Percentiles rank a stretch among this genome's conserved stretches.
Evolutionary conservation across 2,329 filamentous ascomycete species (phyloP).

Genomic region (Pyrenochaeta sp.): DNA sequence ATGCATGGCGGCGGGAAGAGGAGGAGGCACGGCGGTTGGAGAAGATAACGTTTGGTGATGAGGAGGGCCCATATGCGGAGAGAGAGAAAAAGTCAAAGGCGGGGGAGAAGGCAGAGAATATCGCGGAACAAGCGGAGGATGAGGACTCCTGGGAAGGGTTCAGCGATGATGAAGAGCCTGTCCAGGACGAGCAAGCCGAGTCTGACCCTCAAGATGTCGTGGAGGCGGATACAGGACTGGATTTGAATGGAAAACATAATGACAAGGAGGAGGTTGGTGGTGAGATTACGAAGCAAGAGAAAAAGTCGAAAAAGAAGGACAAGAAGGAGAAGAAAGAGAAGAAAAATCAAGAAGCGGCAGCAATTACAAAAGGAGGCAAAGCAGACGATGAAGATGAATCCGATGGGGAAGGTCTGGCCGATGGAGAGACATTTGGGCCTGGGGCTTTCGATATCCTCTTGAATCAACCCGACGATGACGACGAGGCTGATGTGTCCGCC

Average conservation of each 20-base stretch:
- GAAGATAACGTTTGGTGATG: constrained; percentile 27
- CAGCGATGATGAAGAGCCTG: constrained; percentile 29
- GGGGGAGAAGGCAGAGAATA: background rate
- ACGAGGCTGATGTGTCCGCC: constrained; percentile 74
- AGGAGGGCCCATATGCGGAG: constrained; percentile 15
- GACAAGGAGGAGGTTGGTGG: constrained; percentile 18
- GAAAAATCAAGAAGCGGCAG: constrained; percentile 25
- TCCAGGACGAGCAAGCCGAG: background rate
- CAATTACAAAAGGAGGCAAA: constrained; percentile 3
- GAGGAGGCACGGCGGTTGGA: constrained; percentile 28
- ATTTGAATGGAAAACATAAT: constrained; percentile 35
- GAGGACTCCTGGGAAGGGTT: constrained; percentile 37
- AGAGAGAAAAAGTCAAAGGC: constrained; percentile 7
- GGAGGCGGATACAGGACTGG: constrained; percentile 48
- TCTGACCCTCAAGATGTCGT: constrained; percentile 33
- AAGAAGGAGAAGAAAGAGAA: constrained; percentile 32
- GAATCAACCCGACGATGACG: constrained; percentile 60
- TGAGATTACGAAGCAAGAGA: constrained; percentile 23
- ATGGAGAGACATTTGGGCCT: constrained; percentile 38
- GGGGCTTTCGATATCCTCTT: constrained; percentile 64
- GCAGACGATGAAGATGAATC: constrained; percentile 25
- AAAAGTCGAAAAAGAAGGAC: constrained; percentile 30
- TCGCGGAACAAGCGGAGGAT: constrained; percentile 8
- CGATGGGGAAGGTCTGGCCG: constrained; percentile 22
- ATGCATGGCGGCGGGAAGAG: constrained; percentile 28